These are phyloP conservation scores for Parachlorella kessleri DNA, from an alignment of 139 green algal genomes.

Conservation along the genomic window DNA sequence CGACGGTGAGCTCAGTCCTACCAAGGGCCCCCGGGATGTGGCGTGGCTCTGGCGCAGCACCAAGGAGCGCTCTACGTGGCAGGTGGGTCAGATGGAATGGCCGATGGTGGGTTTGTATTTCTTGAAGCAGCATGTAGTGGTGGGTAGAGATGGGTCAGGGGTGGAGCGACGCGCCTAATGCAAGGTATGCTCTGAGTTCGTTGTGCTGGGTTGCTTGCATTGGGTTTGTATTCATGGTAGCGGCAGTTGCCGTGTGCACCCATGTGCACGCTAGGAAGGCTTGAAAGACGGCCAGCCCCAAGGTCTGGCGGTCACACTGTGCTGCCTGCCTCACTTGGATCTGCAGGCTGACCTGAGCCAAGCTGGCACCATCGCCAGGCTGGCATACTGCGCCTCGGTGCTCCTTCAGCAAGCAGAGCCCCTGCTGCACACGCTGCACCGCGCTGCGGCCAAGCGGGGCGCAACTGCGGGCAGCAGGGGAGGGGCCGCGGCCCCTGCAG, in stretches of 20 bases:
- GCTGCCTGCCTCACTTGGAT: not conserved
- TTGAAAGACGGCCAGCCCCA: not conserved
- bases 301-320: not conserved
- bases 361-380: conserved; percentile 6
- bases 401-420: not conserved
- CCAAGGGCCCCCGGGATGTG: conserved; percentile 5
- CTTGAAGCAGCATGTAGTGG: no score
- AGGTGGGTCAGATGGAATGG: no score
- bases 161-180: not conserved
- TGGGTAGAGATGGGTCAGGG: not conserved
- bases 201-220: not conserved
- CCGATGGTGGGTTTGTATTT: no score
- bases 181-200: not conserved
- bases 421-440: not conserved
- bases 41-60: conserved; percentile 19
- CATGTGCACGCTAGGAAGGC: not conserved
- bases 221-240: not conserved
- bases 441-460: not conserved
- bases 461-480: no score
- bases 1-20: conserved; percentile 13
- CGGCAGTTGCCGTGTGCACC: not conserved
- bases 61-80: conserved; percentile 16
- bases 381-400: conserved; percentile 37
- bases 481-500: no score
- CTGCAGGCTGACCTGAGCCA: conserved; percentile 18